A percentile compares a stretch with the other conserved stretches of the same genome.
These are phyloP conservation scores for Biscogniauxia sp. DNA, from an alignment of 2,329 filamentous ascomycete species.

Conservation along the genomic window DNA sequence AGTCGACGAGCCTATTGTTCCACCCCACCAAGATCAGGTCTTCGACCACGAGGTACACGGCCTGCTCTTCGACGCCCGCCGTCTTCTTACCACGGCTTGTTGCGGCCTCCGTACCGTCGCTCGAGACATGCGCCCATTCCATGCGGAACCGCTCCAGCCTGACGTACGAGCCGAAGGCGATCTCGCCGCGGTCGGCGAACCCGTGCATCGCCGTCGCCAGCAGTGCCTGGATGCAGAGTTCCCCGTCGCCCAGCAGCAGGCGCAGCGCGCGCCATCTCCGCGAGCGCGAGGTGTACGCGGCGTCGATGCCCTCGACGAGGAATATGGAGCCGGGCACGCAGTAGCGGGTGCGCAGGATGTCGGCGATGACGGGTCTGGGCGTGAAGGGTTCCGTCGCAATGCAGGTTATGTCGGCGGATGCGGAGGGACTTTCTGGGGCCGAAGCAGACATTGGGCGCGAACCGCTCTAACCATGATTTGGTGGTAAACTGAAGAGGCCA, in stretches of 20 bases:
- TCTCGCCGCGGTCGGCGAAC: slow-evolving; percentile 44
- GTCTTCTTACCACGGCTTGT: slow-evolving; percentile 9
- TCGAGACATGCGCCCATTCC: slow-evolving; percentile 22
- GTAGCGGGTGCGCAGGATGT: slow-evolving; percentile 48
- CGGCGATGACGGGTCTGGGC: slow-evolving; percentile 42
- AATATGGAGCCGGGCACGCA: slow-evolving; percentile 49
- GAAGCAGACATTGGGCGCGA: slow-evolving; percentile 26
- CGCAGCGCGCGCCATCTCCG: slow-evolving; percentile 44
- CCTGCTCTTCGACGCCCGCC: slow-evolving; percentile 18
- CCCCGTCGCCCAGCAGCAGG: slow-evolving; percentile 51
- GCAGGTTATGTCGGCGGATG: slow-evolving; percentile 28
- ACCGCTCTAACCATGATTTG: slow-evolving; percentile 19
- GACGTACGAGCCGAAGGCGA: slow-evolving; percentile 49
- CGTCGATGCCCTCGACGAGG: slow-evolving; percentile 47
- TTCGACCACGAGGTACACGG: slow-evolving; percentile 46
- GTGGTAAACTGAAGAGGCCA: background rate
- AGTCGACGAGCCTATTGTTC: slow-evolving; percentile 41
- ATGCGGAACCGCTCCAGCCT: slow-evolving; percentile 42
- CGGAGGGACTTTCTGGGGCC: slow-evolving; percentile 10
- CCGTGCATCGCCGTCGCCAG: slow-evolving; percentile 45
- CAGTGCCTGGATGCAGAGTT: slow-evolving; percentile 54
- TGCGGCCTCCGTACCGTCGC: background rate
- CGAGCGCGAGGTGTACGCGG: slow-evolving; percentile 34
- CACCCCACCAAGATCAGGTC: slow-evolving; percentile 47
- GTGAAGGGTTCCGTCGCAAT: slow-evolving; percentile 29